Conservation (phyloP, 2,329 filamentous ascomycete genomes). For the Neopestalotiopsis sp. region DNA sequence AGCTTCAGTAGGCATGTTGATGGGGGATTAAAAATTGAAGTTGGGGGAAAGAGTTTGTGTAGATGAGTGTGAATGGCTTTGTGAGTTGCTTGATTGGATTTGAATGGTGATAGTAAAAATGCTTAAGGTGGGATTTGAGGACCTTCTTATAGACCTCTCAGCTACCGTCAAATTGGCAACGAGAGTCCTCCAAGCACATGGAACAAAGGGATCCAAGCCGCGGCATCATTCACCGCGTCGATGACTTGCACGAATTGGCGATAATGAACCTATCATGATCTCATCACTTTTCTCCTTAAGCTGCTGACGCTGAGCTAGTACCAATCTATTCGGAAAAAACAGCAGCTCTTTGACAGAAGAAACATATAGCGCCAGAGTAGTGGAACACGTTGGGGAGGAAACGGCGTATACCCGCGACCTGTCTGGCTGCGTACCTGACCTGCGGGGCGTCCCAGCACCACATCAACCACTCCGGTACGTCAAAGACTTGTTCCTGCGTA, state of each 20-base stretch:
- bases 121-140: background rate
- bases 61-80: background rate
- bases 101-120: background rate
- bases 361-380: background rate
- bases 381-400: background rate
- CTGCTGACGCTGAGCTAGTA: background rate
- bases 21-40: slow-evolving; percentile 5
- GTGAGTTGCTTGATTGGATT: background rate
- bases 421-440: background rate
- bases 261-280: background rate
- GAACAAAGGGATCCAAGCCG: background rate
- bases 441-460: background rate
- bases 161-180: background rate
- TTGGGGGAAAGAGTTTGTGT: background rate
- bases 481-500: background rate
- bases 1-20: slow-evolving; percentile 54
- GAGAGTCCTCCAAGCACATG: background rate
- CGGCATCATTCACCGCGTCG: background rate
- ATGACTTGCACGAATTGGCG: background rate
- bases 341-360: background rate
- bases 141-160: background rate
- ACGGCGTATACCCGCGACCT: background rate
- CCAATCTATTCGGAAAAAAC: background rate
- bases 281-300: slow-evolving; percentile 8
- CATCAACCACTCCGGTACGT: background rate